phyloP scores from a whole-genome alignment of 2,329 filamentous ascomycete species.

The Raffaelea albimanens region DNA sequence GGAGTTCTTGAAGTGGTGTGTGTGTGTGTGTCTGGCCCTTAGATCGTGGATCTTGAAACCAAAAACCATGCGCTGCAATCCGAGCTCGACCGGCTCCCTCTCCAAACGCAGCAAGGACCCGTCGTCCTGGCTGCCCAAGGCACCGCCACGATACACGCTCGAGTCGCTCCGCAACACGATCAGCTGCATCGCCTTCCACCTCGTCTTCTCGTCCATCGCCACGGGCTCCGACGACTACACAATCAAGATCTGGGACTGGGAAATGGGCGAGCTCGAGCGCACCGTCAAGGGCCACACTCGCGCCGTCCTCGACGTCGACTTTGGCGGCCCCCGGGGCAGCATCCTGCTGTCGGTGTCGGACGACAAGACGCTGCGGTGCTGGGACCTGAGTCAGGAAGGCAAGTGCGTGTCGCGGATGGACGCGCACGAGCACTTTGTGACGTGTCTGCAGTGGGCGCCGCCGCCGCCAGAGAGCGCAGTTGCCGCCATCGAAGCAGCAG shows the following conservation, averaged over 20 bases:
- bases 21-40: constrained; percentile 1
- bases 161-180: constrained; percentile 75
- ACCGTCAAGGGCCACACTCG: constrained; percentile 91
- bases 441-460: constrained; percentile 80
- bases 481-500: too few species aligned
- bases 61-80: constrained; percentile 63
- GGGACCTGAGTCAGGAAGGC: constrained; percentile 85
- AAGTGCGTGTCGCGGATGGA: constrained; percentile 77
- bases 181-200: constrained; percentile 86
- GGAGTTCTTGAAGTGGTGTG: too few species aligned
- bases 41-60: constrained; percentile 92
- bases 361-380: constrained; percentile 87
- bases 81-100: constrained; percentile 69
- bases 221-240: constrained; percentile 87
- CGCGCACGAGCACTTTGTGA: constrained; percentile 77
- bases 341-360: constrained; percentile 76
- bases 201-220: constrained; percentile 80
- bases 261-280: constrained; percentile 78
- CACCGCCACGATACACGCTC: constrained; percentile 70
- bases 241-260: constrained; percentile 98
- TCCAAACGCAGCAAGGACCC: constrained; percentile 78
- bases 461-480: too few species aligned
- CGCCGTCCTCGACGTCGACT: constrained; percentile 80
- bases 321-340: constrained; percentile 72
- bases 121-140: constrained; percentile 73